phyloP scores from a whole-genome alignment of 805 yeast species.

The Candida loeiensis region DNA sequence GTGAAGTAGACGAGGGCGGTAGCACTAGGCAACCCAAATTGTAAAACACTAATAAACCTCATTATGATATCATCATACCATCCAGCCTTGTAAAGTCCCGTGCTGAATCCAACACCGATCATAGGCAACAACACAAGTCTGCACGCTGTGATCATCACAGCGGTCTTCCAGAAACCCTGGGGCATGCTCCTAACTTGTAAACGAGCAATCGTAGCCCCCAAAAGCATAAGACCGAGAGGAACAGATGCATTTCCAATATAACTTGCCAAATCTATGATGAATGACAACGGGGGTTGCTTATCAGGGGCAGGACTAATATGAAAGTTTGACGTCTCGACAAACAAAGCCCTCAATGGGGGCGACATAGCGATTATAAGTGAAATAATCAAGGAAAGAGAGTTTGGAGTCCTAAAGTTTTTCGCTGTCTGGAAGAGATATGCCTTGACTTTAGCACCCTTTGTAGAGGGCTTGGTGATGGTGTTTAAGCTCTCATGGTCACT shows the following conservation, averaged over 20 bases:
- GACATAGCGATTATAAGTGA: slow-evolving; percentile 71
- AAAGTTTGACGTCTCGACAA: slow-evolving; percentile 47
- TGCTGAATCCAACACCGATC: slow-evolving; percentile 58
- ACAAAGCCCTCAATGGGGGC: slow-evolving; percentile 64
- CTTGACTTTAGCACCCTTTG: background rate
- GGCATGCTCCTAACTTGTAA: slow-evolving; percentile 59
- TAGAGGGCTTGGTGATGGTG: background rate
- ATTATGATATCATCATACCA: slow-evolving; percentile 66
- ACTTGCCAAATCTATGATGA: slow-evolving; percentile 73
- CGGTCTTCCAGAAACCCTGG: slow-evolving; percentile 67
- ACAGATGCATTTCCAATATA: slow-evolving; percentile 87
- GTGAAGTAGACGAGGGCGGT: slow-evolving; percentile 87
- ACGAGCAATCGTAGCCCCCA: slow-evolving; percentile 88
- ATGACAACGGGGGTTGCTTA: slow-evolving; percentile 74
- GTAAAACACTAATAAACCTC: slow-evolving; percentile 68
- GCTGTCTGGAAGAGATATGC: slow-evolving; percentile 7
- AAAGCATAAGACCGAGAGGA: slow-evolving; percentile 74
- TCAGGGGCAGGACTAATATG: slow-evolving; percentile 80
- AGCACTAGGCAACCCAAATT: slow-evolving; percentile 82
- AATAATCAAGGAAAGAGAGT: slow-evolving; percentile 63
- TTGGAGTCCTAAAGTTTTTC: slow-evolving; percentile 64
- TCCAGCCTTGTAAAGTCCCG: slow-evolving; percentile 57
- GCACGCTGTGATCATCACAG: slow-evolving; percentile 50
- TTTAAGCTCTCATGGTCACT: background rate
- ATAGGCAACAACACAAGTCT: slow-evolving; percentile 74